Evolutionary conservation across 2,329 filamentous ascomycete genomes (phyloP).

Genomic region (Penicillium freii): DNA sequence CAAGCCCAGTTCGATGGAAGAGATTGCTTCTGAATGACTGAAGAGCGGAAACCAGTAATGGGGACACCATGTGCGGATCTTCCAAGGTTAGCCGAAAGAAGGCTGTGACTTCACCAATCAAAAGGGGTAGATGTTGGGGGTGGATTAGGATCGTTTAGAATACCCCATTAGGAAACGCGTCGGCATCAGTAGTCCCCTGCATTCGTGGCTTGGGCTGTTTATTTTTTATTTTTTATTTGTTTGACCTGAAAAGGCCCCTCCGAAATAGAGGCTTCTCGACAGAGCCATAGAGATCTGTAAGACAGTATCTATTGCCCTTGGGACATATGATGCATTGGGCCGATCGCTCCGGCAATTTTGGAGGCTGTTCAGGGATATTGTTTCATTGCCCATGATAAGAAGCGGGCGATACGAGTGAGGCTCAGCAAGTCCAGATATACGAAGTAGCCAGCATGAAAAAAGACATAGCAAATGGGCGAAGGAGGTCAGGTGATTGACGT

Average conservation of each 20-base stretch:
- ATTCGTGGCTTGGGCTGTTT: too few relatives aligned
- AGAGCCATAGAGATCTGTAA: too few relatives aligned
- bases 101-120: not conserved
- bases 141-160: not conserved
- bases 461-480: not conserved
- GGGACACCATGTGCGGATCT: not conserved
- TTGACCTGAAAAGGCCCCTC: too few relatives aligned
- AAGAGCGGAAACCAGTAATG: not conserved
- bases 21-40: fast-evolving
- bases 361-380: not conserved
- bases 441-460: not conserved
- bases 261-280: too few relatives aligned
- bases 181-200: not conserved
- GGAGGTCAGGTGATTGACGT: not conserved
- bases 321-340: not conserved
- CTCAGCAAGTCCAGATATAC: not conserved
- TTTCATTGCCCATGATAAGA: not conserved
- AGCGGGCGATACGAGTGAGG: constrained; percentile 2
- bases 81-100: too few relatives aligned
- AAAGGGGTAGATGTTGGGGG: not conserved
- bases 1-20: constrained; percentile 28
- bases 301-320: not conserved
- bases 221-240: too few relatives aligned
- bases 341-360: not conserved
- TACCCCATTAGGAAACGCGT: not conserved